A percentile compares a stretch with the other conserved stretches of the same genome.
Conservation (phyloP, 495 filamentous ascomycete genomes). For the Lichina pygmaea region DNA sequence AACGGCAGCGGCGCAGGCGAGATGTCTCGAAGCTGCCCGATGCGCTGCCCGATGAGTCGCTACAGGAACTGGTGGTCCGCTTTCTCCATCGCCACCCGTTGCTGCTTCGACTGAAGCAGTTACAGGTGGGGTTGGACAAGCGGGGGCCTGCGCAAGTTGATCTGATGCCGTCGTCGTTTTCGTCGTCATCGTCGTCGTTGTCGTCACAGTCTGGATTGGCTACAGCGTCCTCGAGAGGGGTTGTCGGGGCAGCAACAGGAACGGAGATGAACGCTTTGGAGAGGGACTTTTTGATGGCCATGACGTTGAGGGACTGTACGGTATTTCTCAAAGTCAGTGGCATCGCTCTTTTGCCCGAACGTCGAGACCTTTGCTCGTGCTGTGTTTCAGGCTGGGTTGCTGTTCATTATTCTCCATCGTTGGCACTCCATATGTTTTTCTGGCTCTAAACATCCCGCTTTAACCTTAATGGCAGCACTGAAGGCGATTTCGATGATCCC, state of each 20-base stretch:
- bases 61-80: background rate
- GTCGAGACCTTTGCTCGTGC: too few relatives aligned
- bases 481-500: too few relatives aligned
- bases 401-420: too few relatives aligned
- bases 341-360: too few relatives aligned
- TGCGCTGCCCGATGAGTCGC: background rate
- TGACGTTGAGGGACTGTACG: slow-evolving; percentile 78
- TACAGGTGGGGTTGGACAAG: slow-evolving; percentile 23
- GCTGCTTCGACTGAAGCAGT: slow-evolving; percentile 6
- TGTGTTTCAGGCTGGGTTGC: too few relatives aligned
- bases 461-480: too few relatives aligned
- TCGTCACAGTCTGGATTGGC: slow-evolving; percentile 1
- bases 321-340: slow-evolving; percentile 38
- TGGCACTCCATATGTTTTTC: too few relatives aligned
- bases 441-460: too few relatives aligned
- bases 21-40: background rate
- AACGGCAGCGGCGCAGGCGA: too few relatives aligned
- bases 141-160: slow-evolving; percentile 15
- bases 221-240: too few relatives aligned
- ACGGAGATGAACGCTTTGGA: too few relatives aligned
- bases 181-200: slow-evolving; percentile 4
- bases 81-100: background rate
- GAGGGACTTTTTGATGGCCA: slow-evolving; percentile 22
- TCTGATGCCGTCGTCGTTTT: slow-evolving; percentile 1
- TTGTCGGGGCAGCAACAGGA: too few relatives aligned